phyloP scores from a whole-genome alignment of 169 alveolate species.

The Perkinsus olseni region DNA sequence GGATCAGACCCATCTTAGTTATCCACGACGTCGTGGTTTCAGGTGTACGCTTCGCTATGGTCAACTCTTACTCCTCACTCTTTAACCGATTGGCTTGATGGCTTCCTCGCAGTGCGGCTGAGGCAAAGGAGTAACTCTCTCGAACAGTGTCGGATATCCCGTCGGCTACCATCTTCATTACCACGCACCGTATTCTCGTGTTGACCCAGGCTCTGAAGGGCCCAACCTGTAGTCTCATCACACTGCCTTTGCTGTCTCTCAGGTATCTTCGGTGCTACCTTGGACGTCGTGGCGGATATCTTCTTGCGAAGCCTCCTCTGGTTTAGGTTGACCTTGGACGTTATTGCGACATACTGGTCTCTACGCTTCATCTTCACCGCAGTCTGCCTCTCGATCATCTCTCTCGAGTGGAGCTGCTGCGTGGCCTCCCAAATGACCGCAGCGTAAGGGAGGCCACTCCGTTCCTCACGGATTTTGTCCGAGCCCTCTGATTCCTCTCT shows the following conservation, averaged over 20 bases:
- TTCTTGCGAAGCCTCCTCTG: neutral
- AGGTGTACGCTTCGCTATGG: no score
- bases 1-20: no score
- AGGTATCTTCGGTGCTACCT: neutral
- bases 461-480: no score
- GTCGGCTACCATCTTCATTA: no score
- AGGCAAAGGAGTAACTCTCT: neutral
- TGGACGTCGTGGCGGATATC: neutral
- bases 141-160: no score
- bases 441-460: neutral
- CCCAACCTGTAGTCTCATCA: no score
- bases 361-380: neutral
- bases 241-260: no score
- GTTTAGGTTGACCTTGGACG: neutral
- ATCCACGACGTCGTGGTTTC: no score
- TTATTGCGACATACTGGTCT: neutral
- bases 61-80: no score
- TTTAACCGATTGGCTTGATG: neutral
- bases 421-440: neutral
- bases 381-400: neutral
- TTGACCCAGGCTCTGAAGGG: no score
- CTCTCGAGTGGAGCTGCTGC: neutral
- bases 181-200: no score
- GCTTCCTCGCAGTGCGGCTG: neutral
- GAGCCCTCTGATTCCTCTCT: no score